These are phyloP conservation scores for Tricholoma bakamatsutake DNA, from an alignment of 768 basidiomycete genomes.

Conservation along the genomic window DNA sequence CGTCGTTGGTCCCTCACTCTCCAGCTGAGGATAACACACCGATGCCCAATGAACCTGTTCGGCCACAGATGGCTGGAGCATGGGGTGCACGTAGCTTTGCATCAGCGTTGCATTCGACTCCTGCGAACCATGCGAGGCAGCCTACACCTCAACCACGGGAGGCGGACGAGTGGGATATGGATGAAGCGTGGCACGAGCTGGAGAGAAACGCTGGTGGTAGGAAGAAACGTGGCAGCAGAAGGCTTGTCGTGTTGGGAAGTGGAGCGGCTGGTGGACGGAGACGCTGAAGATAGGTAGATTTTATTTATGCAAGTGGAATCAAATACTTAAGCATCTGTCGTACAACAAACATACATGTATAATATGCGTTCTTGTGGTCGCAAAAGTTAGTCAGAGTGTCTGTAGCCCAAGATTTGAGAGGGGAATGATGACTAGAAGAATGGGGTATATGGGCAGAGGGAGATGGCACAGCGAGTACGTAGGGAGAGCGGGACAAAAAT, in stretches of 20 bases:
- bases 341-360: conserved; percentile 9
- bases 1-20: conserved; percentile 18
- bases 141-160: conserved; percentile 25
- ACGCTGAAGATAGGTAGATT: conserved; percentile 2
- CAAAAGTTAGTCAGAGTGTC: conserved; percentile 6
- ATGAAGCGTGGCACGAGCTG: conserved; percentile 76
- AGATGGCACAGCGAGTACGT: conserved; percentile 9
- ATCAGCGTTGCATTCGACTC: conserved; percentile 58
- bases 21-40: conserved; percentile 20
- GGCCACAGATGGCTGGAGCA: conserved; percentile 38
- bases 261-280: conserved; percentile 54
- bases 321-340: too few relatives aligned
- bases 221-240: conserved; percentile 51
- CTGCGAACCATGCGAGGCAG: conserved; percentile 23
- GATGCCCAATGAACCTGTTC: conserved; percentile 18
- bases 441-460: conserved; percentile 11
- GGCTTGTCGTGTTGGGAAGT: conserved; percentile 68
- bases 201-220: conserved; percentile 52
- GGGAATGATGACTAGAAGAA: conserved; percentile 5
- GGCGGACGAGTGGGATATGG: conserved; percentile 68
- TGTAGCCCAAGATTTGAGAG: neutral
- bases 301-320: neutral
- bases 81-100: conserved; percentile 85
- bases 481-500: conserved; percentile 5
- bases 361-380: conserved; percentile 5